Base-by-base conservation (phyloP, 768 basidiomycete genomes). In the Russula ochroleuca region DNA sequence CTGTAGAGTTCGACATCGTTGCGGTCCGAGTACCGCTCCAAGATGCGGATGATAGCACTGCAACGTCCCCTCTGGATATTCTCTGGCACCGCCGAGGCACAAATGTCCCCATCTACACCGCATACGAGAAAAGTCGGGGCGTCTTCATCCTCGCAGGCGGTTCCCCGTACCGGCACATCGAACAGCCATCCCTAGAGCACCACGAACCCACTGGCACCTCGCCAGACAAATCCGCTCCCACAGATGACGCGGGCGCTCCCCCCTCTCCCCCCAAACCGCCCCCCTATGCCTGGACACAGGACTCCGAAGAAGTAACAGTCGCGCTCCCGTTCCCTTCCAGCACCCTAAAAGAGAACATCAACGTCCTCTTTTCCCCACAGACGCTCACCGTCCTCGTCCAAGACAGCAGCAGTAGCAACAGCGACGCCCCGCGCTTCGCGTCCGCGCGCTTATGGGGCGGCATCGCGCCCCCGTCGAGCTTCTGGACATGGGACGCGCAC, bases 241-340 rank as follows among this genome's bases (percentile, higher is more conserved):
- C 71, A 5, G 67, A 70, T 47, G 61, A 69, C 7, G 71, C 74
- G 21, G 45, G 71, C 28, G 67, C 71, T 52, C 58, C 69, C 10
- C 70, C 74, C 28, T 59, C 72, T 23, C 76, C 76, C 1, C 72
- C 74, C 11, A 86, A 80, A 67, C 90, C 88, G 3, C 83, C 85
- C 31, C 89, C 94, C 0, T 98, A 94, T 74, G 92, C 92, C 1
- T 99, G 96, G 96, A 91, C 86, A 0, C 96, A 99, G 71, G 86
- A 88, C 5, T 73, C 83, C 1, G 92, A 94, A 72, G 84, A 90
- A 0, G 78, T 98, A 55, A 94, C 91, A 0, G 74, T 98, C 48
- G 87, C 86, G 0, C 86, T 98, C 70, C 85, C 92, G 6, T 79
- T 97, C n/a, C 92, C 92, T 1, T 81, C 88, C 0, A 78, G 75